phyloP scores from a whole-genome alignment of 148 eudicot genomes.

The Hydrangea macrophylla region DNA sequence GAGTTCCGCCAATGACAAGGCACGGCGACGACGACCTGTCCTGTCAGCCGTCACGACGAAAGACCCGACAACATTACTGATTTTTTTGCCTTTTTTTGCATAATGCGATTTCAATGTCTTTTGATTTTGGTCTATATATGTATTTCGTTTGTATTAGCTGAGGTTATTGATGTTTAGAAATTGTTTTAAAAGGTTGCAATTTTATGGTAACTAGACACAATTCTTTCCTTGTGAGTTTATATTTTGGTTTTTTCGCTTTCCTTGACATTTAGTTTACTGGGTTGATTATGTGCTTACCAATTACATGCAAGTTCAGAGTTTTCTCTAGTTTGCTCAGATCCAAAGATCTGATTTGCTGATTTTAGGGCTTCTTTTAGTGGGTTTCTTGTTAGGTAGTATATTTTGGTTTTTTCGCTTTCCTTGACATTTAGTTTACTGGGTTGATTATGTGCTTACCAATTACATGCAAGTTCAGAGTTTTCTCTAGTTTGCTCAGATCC shows the following conservation, averaged over 20 bases:
- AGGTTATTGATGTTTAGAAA: not conserved
- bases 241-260: not conserved
- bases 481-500: not conserved
- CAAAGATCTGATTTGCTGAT: slow-evolving; percentile 4
- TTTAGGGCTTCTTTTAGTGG: slow-evolving; percentile 11
- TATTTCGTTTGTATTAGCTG: not conserved
- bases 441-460: slow-evolving; percentile 1
- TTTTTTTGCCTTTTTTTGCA: not conserved
- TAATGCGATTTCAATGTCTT: not conserved
- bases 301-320: not conserved
- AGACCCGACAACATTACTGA: too few species aligned
- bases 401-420: too few species aligned
- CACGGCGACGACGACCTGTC: too few species aligned
- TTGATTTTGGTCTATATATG: not conserved
- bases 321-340: not conserved
- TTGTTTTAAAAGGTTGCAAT: not conserved
- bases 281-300: not conserved
- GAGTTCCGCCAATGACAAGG: too few species aligned
- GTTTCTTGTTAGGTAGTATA: too few species aligned
- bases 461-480: not conserved
- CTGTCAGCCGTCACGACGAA: too few species aligned
- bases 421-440: not conserved
- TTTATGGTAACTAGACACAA: not conserved
- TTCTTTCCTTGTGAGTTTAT: not conserved
- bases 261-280: not conserved